Evolutionary conservation across 345 rosid genomes (phyloP), one percentile per base, ranked within the genome.

Genomic region (Psidium guajava): DNA sequence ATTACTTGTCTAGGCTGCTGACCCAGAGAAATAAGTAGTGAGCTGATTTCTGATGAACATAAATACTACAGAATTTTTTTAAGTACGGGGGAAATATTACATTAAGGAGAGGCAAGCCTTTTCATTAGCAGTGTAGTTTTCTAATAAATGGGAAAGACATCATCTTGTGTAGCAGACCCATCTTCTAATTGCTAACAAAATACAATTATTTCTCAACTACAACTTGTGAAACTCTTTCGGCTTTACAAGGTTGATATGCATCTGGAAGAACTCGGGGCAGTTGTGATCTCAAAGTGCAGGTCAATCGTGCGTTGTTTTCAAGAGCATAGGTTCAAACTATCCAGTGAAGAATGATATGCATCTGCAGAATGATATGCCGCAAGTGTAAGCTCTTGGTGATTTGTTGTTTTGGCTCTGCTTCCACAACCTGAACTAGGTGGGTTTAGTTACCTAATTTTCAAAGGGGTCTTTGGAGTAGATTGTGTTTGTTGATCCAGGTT

Each of bases 221-320:
- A 44, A 50, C 40, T 20, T 82, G 44, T 57, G 69, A 47, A 42
- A 54, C 24, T 58, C 25, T 87, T 86, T 82, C 92, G 92, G 99
- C 95, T 97, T 85, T 89, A 83, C 83, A 95, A 89, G 87, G 90
- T 90, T 51, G 94, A 93, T 88, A 89, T 86, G 80, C 94, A 93
- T 88, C 88, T 95, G 90, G 96, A 91, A 82, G 91, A 93, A 82
- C 93, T 95, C 83, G 92, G 93, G 87, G 91, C 89, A 86, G 73
- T 64, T 82, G 95, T 95, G 59, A 92, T 97, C 84, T 92, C 84
- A 55, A 94, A 89, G 86, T 95, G 98, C 98, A 95, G 97, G 96
- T 92, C 87, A 73, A 90, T 47, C 6, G 27, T 22, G 52, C 47
- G n/a, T 80, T 44, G 50, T 80, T 80, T 42, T 80, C 18, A 80